A percentile compares a stretch with the other conserved stretches of the same genome.
Conservation (phyloP, 768 basidiomycete genomes). For the Lentinus brumalis region DNA sequence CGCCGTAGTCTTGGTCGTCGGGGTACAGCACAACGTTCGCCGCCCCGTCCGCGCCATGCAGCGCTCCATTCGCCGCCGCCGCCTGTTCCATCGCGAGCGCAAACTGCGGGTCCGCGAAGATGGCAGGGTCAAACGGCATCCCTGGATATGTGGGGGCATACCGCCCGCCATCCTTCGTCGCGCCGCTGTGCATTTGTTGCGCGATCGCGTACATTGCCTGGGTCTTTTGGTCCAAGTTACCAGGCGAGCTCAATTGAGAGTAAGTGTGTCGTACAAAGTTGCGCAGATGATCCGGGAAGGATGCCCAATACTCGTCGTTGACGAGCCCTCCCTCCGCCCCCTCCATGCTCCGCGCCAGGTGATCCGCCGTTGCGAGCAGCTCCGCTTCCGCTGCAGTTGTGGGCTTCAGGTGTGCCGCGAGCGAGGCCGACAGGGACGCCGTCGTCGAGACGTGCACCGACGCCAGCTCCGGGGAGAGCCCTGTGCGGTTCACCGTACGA, state of each 20-base stretch:
- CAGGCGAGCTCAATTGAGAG: conserved; percentile 35
- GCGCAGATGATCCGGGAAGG: conserved; percentile 66
- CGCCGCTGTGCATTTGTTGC: conserved; percentile 59
- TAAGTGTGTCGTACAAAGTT: conserved; percentile 58
- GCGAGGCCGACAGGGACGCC: conserved; percentile 42
- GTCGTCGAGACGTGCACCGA: conserved; percentile 50
- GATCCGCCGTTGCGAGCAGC: conserved; percentile 60
- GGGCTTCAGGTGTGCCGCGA: conserved; percentile 34
- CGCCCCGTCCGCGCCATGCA: conserved; percentile 15
- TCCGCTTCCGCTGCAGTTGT: conserved; percentile 54
- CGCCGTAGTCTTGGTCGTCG: conserved; percentile 38
- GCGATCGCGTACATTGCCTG: conserved; percentile 70
- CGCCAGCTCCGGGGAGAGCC: conserved; percentile 50
- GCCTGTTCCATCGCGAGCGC: conserved; percentile 53
- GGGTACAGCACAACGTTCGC: conserved; percentile 40
- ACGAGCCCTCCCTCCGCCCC: conserved; percentile 38
- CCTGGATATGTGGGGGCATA: conserved; percentile 44
- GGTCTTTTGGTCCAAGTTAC: conserved; percentile 45
- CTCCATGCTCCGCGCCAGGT: conserved; percentile 60
- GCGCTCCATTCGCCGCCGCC: conserved; percentile 36
- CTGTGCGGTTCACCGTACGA: conserved; percentile 28
- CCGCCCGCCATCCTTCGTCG: conserved; percentile 30
- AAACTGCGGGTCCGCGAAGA: conserved; percentile 57
- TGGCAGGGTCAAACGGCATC: conserved; percentile 52
- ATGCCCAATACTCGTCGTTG: conserved; percentile 72